Evolutionary conservation across 2,329 filamentous ascomycete genomes (phyloP), one percentile per base, ranked within the genome.

Genomic region (Endocalyx cinctus): DNA sequence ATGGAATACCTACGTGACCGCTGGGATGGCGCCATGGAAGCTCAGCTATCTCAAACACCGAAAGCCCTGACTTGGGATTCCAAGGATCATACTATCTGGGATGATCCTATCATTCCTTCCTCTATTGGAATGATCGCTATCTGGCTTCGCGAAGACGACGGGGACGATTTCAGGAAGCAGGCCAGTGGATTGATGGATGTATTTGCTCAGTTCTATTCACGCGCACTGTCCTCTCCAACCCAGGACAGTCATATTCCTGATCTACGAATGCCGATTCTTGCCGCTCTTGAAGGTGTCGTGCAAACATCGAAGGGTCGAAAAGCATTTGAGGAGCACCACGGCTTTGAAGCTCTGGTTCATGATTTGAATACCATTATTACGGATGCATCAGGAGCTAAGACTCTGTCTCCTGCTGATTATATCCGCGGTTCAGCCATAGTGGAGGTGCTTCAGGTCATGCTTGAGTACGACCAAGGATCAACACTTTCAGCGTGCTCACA

Each of bases 121-220:
- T 70, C 74, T 0, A 56, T 83, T 15, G 62, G 76, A 27, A 61
- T 73, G 0, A 49, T 84, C 18, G 70, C 77, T 1, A 66, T 84
- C 13, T 85, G 82, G 82, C 60, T 84, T n/a, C 66, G 76, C 6
- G 81, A 85, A 41, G 80, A 85, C 36, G 79, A 84, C 25, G 77
- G 77, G 25, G 71, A 77, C 11, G 57, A 62, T 6, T 50, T 84
- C 25, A 62, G 77, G 10, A 69, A 63, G 30, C 73, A 81, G 46
- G 71, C 69, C 10, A 66, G 69, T 0, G 78, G 77, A 0, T 55
- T 84, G 31, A 69, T 68, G 39, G 81, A 84, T 43, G 72, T 84
- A 64, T 64, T 84, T 19, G 51, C 82, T 33, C 77, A 80, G 10
- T 59, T 84, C 1, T 84, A 84, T 52, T n/a, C 62, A 62, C 35